Evolutionary conservation across 169 alveolate species (phyloP), one percentile per base, ranked within the genome.

Genomic region (Eimeria sp.): DNA sequence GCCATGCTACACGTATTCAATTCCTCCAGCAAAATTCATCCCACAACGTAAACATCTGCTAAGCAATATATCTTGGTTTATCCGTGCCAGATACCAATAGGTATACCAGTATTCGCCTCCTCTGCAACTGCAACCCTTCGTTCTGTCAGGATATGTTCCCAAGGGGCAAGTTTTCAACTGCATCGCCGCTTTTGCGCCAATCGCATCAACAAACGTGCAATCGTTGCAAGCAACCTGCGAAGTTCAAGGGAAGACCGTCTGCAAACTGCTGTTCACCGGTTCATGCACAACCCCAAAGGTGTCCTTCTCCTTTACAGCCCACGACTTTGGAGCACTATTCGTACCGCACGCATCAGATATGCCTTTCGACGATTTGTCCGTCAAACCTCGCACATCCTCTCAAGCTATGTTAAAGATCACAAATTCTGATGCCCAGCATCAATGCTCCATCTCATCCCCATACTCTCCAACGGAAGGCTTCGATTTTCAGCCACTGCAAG

Each of bases 251-350:
- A 99, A 99, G n/a, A 99, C 98, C 14, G 97, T 98, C 51, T 99
- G 98, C 94, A 97, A 96, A 22, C 97, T 98, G 94, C 89, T 96
- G 87, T 94, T 97, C 40, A 94, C 96, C 40, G 99, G 99, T 34
- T 95, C 97, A 30, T 98, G 99, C 10, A 94, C 98, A 84, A 97
- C 98, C 49, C 99, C 99, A 40, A 99, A 98, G 82, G 98, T 99
- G 25, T 97, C 98, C 18, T 97, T 99, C 93, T 97, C 99, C 94
- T 98, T 98, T 86, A 84, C 88, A 6, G 63, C 87, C 61, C 97
- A 98, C 97, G 99, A 99, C 94, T 99, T 99, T 94, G 99, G 99
- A 25, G 98, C 99, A 65, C 98, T 99, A 97, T 98, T 98, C 95
- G 99, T 98, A 9, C 97, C 98, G 94, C 95, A 90, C 10, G 89